Evolutionary conservation across 306 rosid genomes (phyloP).

Genomic region (Vachellia pachyceras): DNA sequence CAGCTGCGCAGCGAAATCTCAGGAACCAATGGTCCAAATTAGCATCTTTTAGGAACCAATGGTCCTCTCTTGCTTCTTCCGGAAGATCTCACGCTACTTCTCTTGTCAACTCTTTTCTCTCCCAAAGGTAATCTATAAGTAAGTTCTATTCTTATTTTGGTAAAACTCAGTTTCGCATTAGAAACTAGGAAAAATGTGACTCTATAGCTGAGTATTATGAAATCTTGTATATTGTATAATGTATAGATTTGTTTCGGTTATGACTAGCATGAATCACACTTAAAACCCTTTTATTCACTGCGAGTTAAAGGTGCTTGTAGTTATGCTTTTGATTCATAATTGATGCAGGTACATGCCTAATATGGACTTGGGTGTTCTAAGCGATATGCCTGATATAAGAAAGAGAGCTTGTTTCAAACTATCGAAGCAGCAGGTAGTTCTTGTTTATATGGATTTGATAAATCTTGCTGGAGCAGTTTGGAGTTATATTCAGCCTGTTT

Average conservation of each 20-base stretch:
- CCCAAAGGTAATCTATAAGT: constrained; percentile 49
- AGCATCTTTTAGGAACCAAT: constrained; percentile 52
- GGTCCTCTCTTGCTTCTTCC: constrained; percentile 63
- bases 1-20: constrained; percentile 69
- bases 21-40: constrained; percentile 80
- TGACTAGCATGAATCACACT: neutral
- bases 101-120: constrained; percentile 67
- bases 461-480: constrained; percentile 12
- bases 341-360: constrained; percentile 67
- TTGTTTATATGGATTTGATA: constrained; percentile 2
- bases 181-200: neutral
- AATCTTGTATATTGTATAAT: neutral
- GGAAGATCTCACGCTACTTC: constrained; percentile 68
- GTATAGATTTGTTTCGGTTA: neutral
- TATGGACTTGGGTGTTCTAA: constrained; percentile 69
- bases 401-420: constrained; percentile 63
- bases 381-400: constrained; percentile 62
- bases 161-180: neutral
- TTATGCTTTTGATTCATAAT: constrained; percentile 35
- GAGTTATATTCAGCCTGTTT: no score
- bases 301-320: constrained; percentile 19
- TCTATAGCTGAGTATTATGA: neutral
- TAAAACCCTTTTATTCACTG: neutral
- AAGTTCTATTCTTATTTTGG: neutral
- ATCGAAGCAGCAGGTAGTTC: constrained; percentile 67